These are phyloP conservation scores for Daucus carota DNA, from an alignment of 129 eudicot genomes.

Conservation along the genomic window DNA sequence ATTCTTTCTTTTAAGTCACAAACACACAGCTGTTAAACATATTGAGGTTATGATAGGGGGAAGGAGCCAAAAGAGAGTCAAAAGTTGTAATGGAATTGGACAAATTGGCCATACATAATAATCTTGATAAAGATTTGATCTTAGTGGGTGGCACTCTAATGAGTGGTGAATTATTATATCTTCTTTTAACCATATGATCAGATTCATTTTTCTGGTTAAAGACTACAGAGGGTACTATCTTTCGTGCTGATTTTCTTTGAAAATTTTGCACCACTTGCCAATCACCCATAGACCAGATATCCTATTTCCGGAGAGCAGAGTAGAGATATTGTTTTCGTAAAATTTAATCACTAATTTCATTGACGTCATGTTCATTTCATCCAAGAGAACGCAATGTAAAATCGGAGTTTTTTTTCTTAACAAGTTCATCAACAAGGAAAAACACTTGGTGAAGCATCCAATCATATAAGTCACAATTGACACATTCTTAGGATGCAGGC, in stretches of 20 bases:
- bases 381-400: no score
- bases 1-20: no score
- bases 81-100: slow-evolving; percentile 15
- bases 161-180: slow-evolving; percentile 8
- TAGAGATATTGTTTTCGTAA: no score
- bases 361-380: no score
- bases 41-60: not conserved
- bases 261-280: not conserved
- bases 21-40: not conserved
- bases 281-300: no score
- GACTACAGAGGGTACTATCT: no score
- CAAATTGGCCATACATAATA: slow-evolving; percentile 15
- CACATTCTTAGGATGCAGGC: not conserved
- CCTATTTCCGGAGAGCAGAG: no score
- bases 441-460: slow-evolving; percentile 10
- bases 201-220: no score
- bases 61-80: slow-evolving; percentile 30
- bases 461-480: not conserved
- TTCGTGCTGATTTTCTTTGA: not conserved
- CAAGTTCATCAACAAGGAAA: no score
- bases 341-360: no score
- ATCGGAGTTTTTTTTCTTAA: no score
- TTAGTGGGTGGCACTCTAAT: no score
- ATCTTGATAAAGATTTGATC: slow-evolving; percentile 9
- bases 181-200: not conserved